phyloP scores from a whole-genome alignment of 176 grass and related monocot species.

The Oryza meyeriana region DNA sequence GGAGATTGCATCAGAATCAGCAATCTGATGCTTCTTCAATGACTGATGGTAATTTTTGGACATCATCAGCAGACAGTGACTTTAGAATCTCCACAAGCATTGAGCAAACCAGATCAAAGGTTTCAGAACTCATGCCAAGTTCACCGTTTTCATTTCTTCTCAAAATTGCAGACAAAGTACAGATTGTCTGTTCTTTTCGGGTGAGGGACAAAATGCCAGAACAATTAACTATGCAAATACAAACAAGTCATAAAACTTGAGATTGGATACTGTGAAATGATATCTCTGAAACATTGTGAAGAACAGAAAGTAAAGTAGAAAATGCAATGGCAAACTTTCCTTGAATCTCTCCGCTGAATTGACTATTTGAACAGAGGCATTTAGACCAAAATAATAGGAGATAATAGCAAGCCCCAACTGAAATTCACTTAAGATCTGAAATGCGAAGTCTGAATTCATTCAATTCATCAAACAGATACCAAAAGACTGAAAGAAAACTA shows the following conservation, averaged over 20 bases:
- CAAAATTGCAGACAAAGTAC: no score
- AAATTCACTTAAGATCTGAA: neutral
- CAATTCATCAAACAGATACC: neutral
- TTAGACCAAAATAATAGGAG: neutral
- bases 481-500: neutral
- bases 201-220: no score
- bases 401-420: neutral
- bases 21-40: constrained; percentile 71
- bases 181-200: no score
- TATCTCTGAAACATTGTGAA: no score
- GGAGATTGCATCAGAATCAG: no score
- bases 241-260: no score
- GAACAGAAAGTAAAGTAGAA: no score
- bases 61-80: constrained; percentile 52
- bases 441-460: neutral
- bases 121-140: constrained; percentile 59
- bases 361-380: no score
- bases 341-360: no score
- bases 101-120: constrained; percentile 61
- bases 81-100: constrained; percentile 75
- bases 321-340: no score
- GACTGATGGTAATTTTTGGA: constrained; percentile 53
- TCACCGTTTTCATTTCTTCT: constrained; percentile 54
- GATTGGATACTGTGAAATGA: no score
- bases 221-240: no score